phyloP scores from a whole-genome alignment of 1,139 yeast genomes.

The Kurtzmaniella quercitrusa region DNA sequence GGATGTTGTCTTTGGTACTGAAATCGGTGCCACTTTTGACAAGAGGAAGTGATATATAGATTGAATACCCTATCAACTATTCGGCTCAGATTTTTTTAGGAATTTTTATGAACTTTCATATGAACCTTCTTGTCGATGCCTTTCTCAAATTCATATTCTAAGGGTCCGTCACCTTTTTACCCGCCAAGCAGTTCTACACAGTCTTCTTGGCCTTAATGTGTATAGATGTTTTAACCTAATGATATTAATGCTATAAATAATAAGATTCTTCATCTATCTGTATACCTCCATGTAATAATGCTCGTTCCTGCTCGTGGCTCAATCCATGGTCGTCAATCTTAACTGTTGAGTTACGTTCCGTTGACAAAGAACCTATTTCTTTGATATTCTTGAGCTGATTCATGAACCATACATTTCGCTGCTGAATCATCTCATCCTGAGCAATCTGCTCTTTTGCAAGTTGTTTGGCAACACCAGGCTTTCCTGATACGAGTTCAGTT shows the following conservation, averaged over 20 bases:
- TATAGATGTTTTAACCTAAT: background rate
- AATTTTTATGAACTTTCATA: too few species aligned
- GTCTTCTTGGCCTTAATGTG: background rate
- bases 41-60: slow-evolving; percentile 30
- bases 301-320: slow-evolving; percentile 4
- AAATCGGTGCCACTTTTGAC: slow-evolving; percentile 33
- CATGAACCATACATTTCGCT: background rate
- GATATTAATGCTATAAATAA: slow-evolving; percentile 1
- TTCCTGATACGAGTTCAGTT: background rate
- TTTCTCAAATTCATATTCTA: background rate
- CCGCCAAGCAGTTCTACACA: background rate
- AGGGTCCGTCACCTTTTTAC: too few species aligned
- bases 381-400: background rate
- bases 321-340: slow-evolving; percentile 2
- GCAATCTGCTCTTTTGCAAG: background rate
- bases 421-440: background rate
- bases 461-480: background rate
- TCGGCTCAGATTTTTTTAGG: too few species aligned
- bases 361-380: background rate
- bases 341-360: background rate
- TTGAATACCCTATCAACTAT: too few species aligned
- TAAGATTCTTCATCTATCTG: slow-evolving; percentile 8
- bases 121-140: too few species aligned
- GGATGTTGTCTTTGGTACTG: slow-evolving; percentile 87
- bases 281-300: slow-evolving; percentile 11